Base-by-base conservation (phyloP, 2,329 filamentous ascomycete species). In the Colletotrichum siamense region DNA sequence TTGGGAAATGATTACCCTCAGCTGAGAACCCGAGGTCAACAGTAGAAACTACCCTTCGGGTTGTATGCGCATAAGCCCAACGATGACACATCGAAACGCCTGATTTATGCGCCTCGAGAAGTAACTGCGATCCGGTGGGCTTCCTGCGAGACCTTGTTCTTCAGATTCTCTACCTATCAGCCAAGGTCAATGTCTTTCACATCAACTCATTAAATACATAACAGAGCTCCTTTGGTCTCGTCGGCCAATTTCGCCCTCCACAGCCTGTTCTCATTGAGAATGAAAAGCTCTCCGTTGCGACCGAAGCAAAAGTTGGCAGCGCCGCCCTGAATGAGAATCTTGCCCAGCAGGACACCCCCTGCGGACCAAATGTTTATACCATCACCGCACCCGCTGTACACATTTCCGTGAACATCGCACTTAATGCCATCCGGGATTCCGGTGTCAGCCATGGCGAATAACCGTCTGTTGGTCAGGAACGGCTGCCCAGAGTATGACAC, bases 231-330 rank as follows among this genome's bases (percentile, higher is more conserved):
- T 32, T 80, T 83, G 0, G 82, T 82, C 4, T 78, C 67, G 1
- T 72, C 64, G 0, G 77, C 81, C 63, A 87, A 44, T 77, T 85
- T 83, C 4, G 86, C 82, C 57, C 83, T 82, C 83, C 85, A 89
- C 7, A 89, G 72, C 52, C 81, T 83, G 30, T 85, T 80, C 82
- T 90, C 89, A 59, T 89, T 89, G 16, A 90, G 81, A 12, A 89
- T 80, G 49, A 89, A 88, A 28, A 90, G 77, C 75, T 86, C 83
- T 0, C 86, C 86, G 8, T 85, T 78, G 10, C 79, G 81, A 0
- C 88, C 87, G 73, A 90, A 90, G 52, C 85, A 88, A 72, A 90
- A 90, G 74, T 89, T 89, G 0, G 87, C 84, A 4, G 85, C 83
- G 1, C 86, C 86, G 0, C 86, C 87, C 1, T 83, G 81, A 0